phyloP scores from a whole-genome alignment of 306 rosid species.

The Cercis canadensis region DNA sequence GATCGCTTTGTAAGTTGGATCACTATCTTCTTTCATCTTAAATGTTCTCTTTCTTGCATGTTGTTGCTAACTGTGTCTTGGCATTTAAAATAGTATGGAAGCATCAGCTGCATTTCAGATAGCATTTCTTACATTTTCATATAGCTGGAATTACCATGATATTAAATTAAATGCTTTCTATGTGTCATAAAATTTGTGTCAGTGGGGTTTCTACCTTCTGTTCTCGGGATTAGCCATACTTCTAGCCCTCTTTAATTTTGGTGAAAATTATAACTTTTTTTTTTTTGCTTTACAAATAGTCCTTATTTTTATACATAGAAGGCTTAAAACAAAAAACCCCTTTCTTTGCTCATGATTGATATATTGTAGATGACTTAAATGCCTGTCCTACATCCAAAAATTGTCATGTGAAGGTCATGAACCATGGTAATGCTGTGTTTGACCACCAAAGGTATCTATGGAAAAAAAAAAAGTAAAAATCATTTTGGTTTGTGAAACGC shows the following conservation, averaged over 20 bases:
- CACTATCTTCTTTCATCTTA: background rate
- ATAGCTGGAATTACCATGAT: background rate
- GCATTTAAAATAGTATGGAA: constrained; percentile 12
- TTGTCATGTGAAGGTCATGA: constrained; percentile 9
- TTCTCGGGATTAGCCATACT: background rate
- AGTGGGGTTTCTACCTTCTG: background rate
- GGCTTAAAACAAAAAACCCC: background rate
- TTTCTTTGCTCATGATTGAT: background rate
- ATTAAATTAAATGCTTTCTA: constrained; percentile 15
- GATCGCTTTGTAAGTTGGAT: constrained; percentile 82
- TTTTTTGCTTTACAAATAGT: background rate
- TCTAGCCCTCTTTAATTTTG: constrained; percentile 17
- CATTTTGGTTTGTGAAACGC: constrained; percentile 9
- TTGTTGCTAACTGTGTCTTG: constrained; percentile 8
- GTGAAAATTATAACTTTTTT: constrained; percentile 3
- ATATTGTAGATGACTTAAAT: background rate
- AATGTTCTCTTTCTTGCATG: constrained; percentile 6
- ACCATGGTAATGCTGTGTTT: constrained; percentile 18
- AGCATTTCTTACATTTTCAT: no score
- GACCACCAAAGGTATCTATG: background rate
- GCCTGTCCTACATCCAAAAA: background rate
- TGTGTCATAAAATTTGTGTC: constrained; percentile 4
- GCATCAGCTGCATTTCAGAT: constrained; percentile 5
- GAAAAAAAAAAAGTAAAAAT: background rate
- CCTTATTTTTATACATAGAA: constrained; percentile 1